Base-by-base conservation (phyloP, 2,329 filamentous ascomycete genomes). In the Meredithiella fracta region DNA sequence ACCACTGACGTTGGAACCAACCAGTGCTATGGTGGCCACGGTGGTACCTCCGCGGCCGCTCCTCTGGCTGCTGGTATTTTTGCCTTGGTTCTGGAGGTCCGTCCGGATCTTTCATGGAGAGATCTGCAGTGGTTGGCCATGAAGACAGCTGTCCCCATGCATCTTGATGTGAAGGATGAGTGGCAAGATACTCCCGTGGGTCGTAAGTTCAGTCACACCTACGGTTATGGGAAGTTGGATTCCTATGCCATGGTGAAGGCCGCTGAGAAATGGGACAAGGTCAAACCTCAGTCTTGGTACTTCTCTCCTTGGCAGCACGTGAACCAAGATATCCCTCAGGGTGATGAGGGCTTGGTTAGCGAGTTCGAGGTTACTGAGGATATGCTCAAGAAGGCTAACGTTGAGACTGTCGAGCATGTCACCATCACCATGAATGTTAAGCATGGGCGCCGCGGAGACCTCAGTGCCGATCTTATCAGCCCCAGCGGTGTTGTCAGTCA, bases 381-480 rank as follows among this genome's bases (percentile, higher is more conserved):
- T 20, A 88, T 90, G 79, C 72, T 97, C 57, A 79, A 83, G 64
- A 69, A 80, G 22, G 87, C 87, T 62, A 98, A 98, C 65, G 67
- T 98, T 14, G 87, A 82, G 63, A 81, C 86, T 15, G 65, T 98
- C 25, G 92, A 98, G 71, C 92, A 98, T 69, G 86, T 98, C 37
- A 97, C 91, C 0, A 79, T 98, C 37, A 97, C 91, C 2, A 98
- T 98, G 90, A 98, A 98, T 64, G 77, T 96, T 23, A 79, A 86
- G 55, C 92, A 98, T 66, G 82, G 78, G 1, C 83, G 85, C 59
- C 84, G 92, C 61, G 92, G 92, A 57, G 92, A 98, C 66, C 68
- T 98, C 25, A 95, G 87, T 65, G 91, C 94, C 38, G 92, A 98
- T 65, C 73, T 98, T 49, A 79, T 86, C 65, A 95, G 89, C 63